Percentiles rank a stretch among this genome's conserved stretches.
These are phyloP conservation scores for Carpinus fangiana DNA, from an alignment of 306 rosid species.

Conservation along the genomic window DNA sequence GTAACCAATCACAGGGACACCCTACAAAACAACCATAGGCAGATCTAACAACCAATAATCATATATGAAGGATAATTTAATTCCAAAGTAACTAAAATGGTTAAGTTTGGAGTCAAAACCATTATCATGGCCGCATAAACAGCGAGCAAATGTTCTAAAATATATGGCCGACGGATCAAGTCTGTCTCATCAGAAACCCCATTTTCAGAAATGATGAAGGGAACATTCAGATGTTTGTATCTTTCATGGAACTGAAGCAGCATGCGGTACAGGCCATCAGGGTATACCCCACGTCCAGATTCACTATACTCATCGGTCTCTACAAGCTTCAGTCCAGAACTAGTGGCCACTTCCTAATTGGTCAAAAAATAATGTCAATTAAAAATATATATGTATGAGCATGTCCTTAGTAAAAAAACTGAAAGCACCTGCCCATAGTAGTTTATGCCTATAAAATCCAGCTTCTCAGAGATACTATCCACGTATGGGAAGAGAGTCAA, in stretches of 20 bases:
- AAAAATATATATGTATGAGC: constrained; percentile 15
- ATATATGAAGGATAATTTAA: constrained; percentile 16
- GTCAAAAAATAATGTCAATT: constrained; percentile 31
- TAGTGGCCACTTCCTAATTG: constrained; percentile 73
- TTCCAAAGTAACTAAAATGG: constrained; percentile 6
- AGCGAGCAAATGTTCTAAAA: constrained; percentile 88
- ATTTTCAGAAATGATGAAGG: constrained; percentile 83
- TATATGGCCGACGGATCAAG: constrained; percentile 84
- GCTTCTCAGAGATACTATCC: constrained; percentile 75
- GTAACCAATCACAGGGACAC: constrained; percentile 64
- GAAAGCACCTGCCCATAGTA: constrained; percentile 89
- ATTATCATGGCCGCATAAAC: constrained; percentile 69
- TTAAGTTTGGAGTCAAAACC: constrained; percentile 49
- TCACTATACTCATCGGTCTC: constrained; percentile 93
- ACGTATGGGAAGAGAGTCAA: constrained; percentile 73
- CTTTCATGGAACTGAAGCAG: constrained; percentile 90
- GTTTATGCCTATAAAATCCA: constrained; percentile 91
- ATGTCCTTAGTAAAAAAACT: constrained; percentile 21
- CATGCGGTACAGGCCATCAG: constrained; percentile 92
- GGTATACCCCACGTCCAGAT: constrained; percentile 98
- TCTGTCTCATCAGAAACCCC: constrained; percentile 92
- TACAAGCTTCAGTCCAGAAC: constrained; percentile 82
- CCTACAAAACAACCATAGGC: constrained; percentile 50
- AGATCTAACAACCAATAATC: constrained; percentile 20
- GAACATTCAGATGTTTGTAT: constrained; percentile 79